Base-by-base conservation (phyloP, 495 filamentous ascomycete genomes). In the Usnea hakonensis region DNA sequence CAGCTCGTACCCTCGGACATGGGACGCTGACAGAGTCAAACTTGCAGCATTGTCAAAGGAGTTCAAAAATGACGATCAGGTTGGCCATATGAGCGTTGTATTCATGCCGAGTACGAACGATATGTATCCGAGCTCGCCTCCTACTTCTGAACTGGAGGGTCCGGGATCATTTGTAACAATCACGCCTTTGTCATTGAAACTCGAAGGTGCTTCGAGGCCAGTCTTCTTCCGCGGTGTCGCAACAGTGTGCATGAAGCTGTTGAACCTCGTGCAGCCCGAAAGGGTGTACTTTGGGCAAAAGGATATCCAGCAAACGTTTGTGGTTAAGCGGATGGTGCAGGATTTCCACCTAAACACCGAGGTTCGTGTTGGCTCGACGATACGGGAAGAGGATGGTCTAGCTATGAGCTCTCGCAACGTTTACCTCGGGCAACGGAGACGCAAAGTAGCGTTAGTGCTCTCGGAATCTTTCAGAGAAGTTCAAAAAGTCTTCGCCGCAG, bases 281-380 rank as follows among this genome's bases (percentile, higher is more conserved):
- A 83, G 83, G 48, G 95, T 91, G 1, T 99, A 96, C 71, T 97
- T 99, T 74, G 94, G 94, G 1, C 95, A 97, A 75, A 97, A 99
- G 76, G 94, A 99, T 68, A 84, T 97, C 21, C 94, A 99, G 75
- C 94, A 99, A 76, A 95, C 90, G 0, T 89, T 93, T 10, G 82
- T 99, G 8, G 89, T 99, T 69, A 84, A 82, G 72, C 82, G 88
- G 10, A 82, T 99, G 84, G 89, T 97, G 5, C 75, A 82, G 65
- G 94, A 99, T 69, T 92, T 99, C 65, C 86, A 88, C 70, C 68
- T 97, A n/a, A 82, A 87, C 28, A 88, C 83, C 3, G 81, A 90
- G 50, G 84, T 97, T 2, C 77, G 85, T 7, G 78, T 97, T 40
- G 85, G 87, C 3, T 71, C 80, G 6, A 98, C 94, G 2, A 73